These are phyloP conservation scores for Fusarium tjaetaba DNA, from an alignment of 2,329 filamentous ascomycete species.

Conservation along the genomic window DNA sequence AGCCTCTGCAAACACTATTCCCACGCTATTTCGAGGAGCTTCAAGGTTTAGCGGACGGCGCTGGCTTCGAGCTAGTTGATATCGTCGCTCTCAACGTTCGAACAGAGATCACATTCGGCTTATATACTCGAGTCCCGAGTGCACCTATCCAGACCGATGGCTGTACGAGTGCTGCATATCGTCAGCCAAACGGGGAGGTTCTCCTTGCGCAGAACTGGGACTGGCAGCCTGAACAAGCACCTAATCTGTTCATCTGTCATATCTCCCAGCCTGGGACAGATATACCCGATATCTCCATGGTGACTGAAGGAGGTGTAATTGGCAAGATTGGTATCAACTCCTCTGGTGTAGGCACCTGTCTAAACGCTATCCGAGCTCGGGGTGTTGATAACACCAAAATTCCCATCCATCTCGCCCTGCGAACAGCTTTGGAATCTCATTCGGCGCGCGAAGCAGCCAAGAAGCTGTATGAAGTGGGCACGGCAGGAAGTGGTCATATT, in stretches of 20 bases:
- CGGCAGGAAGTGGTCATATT: constrained; percentile 38
- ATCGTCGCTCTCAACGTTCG: constrained; percentile 65
- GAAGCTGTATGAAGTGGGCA: constrained; percentile 6
- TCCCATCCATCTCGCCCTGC: constrained; percentile 70
- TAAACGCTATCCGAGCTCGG: constrained; percentile 70
- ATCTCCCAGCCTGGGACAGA: constrained; percentile 52
- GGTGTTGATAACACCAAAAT: constrained; percentile 61
- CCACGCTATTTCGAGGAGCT: constrained; percentile 50
- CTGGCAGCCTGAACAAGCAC: constrained; percentile 62
- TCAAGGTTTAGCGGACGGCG: constrained; percentile 63
- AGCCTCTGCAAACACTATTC: constrained; percentile 7
- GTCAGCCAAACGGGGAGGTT: constrained; percentile 38
- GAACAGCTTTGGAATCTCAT: constrained; percentile 62
- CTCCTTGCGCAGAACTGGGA: constrained; percentile 70
- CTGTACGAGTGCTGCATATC: constrained; percentile 63
- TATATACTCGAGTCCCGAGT: constrained; percentile 50
- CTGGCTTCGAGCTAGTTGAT: constrained; percentile 56
- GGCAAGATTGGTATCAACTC: constrained; percentile 74
- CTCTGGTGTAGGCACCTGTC: constrained; percentile 64
- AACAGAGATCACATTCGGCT: constrained; percentile 54
- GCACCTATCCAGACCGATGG: constrained; percentile 55
- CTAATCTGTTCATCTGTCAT: constrained; percentile 59
- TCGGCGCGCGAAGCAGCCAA: constrained; percentile 14
- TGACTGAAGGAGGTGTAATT: constrained; percentile 69
- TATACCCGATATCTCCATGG: constrained; percentile 60